Conservation (phyloP, 371 early-diverging fungal species). For the Apophysomyces variabilis region DNA sequence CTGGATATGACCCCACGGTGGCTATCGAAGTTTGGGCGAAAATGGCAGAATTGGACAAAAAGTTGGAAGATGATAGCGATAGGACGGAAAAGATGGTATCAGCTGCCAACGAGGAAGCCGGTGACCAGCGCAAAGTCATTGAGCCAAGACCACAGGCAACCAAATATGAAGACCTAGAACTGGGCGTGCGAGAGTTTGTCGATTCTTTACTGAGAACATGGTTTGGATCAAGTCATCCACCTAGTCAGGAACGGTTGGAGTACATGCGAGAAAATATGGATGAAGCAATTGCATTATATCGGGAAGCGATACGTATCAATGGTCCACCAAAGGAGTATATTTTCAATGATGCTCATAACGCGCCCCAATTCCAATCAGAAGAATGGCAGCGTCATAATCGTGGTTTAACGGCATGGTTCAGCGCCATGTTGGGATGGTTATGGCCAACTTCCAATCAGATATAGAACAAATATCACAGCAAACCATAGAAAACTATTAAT, state of each 20-base stretch:
- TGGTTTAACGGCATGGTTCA: conserved; percentile 1
- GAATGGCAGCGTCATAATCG: neutral
- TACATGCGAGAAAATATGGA: conserved; percentile 53
- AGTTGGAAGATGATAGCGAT: conserved; percentile 13
- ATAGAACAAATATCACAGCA: neutral
- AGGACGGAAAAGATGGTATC: neutral
- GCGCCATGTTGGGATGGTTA: neutral
- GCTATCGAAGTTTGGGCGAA: conserved; percentile 47
- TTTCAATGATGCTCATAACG: neutral
- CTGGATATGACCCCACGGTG: conserved; percentile 58
- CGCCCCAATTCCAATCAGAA: neutral
- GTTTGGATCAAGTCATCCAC: conserved; percentile 59
- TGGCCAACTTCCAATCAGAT: neutral
- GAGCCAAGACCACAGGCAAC: conserved; percentile 8
- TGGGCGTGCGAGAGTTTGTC: conserved; percentile 29
- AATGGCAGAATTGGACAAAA: conserved; percentile 25
- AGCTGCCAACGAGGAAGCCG: conserved; percentile 14
- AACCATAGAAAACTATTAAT: neutral
- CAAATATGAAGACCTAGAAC: conserved; percentile 23
- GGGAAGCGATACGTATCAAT: conserved; percentile 40
- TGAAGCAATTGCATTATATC: conserved; percentile 40
- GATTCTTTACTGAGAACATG: conserved; percentile 34
- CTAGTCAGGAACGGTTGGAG: conserved; percentile 44
- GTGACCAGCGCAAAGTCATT: conserved; percentile 14
- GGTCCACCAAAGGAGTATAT: conserved; percentile 28